These are phyloP conservation scores for Hemileccinum impolitum DNA, from an alignment of 768 basidiomycete species.

Conservation along the genomic window DNA sequence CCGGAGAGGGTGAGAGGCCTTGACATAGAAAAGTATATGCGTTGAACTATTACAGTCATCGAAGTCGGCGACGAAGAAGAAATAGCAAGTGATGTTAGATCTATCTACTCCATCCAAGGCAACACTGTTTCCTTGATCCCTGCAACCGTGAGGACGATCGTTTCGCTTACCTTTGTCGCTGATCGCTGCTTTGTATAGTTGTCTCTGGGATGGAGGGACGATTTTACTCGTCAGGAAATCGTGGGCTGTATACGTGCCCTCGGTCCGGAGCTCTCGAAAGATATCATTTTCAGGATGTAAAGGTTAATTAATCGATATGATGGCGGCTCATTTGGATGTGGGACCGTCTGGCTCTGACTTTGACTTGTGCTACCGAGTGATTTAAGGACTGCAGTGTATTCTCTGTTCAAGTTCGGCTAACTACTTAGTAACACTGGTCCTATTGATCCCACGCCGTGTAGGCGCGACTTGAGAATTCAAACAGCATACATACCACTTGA, in stretches of 20 bases:
- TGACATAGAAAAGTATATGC: background rate
- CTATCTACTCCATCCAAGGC: conserved; percentile 22
- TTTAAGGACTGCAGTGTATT: too few species aligned
- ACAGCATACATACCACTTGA: background rate
- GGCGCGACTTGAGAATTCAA: background rate
- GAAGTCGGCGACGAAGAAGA: conserved; percentile 13
- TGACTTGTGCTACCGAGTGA: too few species aligned
- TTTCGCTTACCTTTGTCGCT: background rate
- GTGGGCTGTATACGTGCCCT: conserved; percentile 43
- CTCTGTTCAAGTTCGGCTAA: too few species aligned
- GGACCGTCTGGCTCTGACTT: background rate
- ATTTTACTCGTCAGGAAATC: conserved; percentile 33
- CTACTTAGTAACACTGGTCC: too few species aligned
- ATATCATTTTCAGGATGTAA: conserved; percentile 37
- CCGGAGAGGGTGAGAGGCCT: conserved; percentile 22
- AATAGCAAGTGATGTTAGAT: conserved; percentile 19
- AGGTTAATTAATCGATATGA: background rate
- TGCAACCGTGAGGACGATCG: conserved; percentile 19
- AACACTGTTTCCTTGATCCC: conserved; percentile 24
- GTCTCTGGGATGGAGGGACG: conserved; percentile 28
- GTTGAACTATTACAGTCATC: conserved; percentile 17
- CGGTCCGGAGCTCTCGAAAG: conserved; percentile 40
- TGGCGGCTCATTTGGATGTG: background rate
- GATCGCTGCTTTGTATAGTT: conserved; percentile 13
- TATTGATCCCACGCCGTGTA: background rate